Conservation (phyloP, 2,329 filamentous ascomycete genomes). For the Laburnicola sp. region DNA sequence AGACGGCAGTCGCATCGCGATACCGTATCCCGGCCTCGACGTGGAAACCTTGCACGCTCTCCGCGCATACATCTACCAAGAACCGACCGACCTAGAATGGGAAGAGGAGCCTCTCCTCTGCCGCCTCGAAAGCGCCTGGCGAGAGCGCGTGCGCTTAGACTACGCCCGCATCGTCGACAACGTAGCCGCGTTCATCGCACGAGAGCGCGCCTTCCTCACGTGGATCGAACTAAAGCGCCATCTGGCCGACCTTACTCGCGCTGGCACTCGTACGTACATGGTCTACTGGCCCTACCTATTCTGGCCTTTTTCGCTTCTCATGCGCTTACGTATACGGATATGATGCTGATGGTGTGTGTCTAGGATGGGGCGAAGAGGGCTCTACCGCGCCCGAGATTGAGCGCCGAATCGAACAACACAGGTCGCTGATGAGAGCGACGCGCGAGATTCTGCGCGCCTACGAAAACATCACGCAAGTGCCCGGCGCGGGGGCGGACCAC, state of each 20-base stretch:
- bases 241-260: conserved; percentile 38
- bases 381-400: conserved; percentile 34
- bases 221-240: conserved; percentile 43
- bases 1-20: conserved; percentile 23
- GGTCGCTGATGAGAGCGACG: conserved; percentile 38
- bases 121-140: conserved; percentile 36
- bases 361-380: conserved; percentile 39
- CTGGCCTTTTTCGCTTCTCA: conserved; percentile 1
- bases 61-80: conserved; percentile 36
- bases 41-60: conserved; percentile 35
- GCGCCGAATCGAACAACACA: conserved; percentile 39
- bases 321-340: conserved; percentile 1
- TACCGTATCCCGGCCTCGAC: conserved; percentile 35
- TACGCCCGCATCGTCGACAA: conserved; percentile 32
- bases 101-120: conserved; percentile 38
- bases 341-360: conserved; percentile 1
- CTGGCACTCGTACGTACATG: conserved; percentile 34
- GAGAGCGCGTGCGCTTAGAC: conserved; percentile 34
- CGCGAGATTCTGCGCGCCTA: conserved; percentile 38
- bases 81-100: conserved; percentile 25
- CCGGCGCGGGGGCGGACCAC: conserved; percentile 26
- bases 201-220: conserved; percentile 39
- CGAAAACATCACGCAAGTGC: conserved; percentile 33
- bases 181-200: conserved; percentile 34
- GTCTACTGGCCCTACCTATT: not conserved